Base-by-base conservation (phyloP, 257 asterid genomes). In the Fraxinus quadrangulata region DNA sequence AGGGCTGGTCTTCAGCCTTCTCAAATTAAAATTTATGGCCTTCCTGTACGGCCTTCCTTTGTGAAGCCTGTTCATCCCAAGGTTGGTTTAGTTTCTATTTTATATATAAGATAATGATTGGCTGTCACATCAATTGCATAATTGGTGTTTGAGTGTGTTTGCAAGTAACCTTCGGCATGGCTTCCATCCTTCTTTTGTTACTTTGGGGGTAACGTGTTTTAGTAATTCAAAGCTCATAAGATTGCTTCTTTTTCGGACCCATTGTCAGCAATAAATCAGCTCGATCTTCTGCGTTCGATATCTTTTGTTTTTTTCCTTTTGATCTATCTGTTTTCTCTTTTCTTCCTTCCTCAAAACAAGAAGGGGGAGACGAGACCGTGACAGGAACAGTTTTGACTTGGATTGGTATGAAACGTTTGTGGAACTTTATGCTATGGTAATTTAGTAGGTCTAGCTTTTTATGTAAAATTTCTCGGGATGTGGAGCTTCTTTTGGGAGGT, bases 11-110 rank as follows among this genome's bases (percentile, higher is more conserved):
- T 96, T 70, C 89, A 89, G 76, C 88, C 88, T 73, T 82, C 96
- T 70, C 99, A 96, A 82, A 89, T 90, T 68, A 93, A 93, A 90
- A 94, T 96, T 74, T 92, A 83, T 70, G 99, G 99, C 70, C 99
- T 96, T 83, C 98, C 99, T 6, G 97, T 96, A 30, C 89, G 99
- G 49, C 98, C 99, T 78, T 93, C 98, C 10, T 96, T 96, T 82
- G 97, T 93, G 79, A 96, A 93, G 88, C 86, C 95, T 59, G 91
- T 96, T 80, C 88, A 76, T 70, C 92, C 95, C 30, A 90, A 96
- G 99, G 99, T 93, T 80, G 71, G 74, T 75, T 40, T 77, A 54
- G 23, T 63, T 73, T 42, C 42, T 19, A 17, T 0, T 74, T 37
- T 67, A 6, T 42, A 39, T 39, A 39, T 39, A 10, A 39, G 12